Evolutionary conservation across 331 rosid species (phyloP), one percentile per base, ranked within the genome.

Genomic region (Ulmus americana): DNA sequence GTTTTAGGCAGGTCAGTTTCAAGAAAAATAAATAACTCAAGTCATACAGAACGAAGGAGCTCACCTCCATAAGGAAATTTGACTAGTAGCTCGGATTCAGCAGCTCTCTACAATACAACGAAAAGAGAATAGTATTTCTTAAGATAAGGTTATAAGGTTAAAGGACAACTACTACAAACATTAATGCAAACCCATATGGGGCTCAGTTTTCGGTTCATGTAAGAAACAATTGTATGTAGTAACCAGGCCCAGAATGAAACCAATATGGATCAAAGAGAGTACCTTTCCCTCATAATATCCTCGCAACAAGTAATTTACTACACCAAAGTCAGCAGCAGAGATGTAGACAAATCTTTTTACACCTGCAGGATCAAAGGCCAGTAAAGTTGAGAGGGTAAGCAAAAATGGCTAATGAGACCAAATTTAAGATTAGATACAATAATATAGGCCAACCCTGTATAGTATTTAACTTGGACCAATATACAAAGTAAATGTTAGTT

Each of bases 201-300:
- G 51, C 51, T 46, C 13, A 46, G 4, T 10, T 41, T 69, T 55
- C 54, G 42, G 46, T 28, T 58, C 20, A 45, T 38, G 6, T 55
- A 59, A 67, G 4, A 42, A 54, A n/a, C 7, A 59, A 41, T 42
- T 40, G 6, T 43, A 42, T 15, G 39, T 15, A 42, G 39, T 38
- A 40, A 55, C 8, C 5, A 13, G 16, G 28, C 1, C 7, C n/a
- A 42, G 22, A 11, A 15, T 1, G 14, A 59, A 41, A 8, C 40
- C 10, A n/a, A 42, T 14, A 40, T 59, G 6, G 41, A 59, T 44
- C 45, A 65, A 28, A 49, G 22, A 44, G 11, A 11, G 64, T 80
- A 94, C 98, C 98, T 94, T 94, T 73, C 97, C 98, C 72, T 85
- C 91, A 64, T 89, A 94, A 83, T 94, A 94, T 44, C 98, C 98